Evolutionary conservation across 2,329 filamentous ascomycete species (phyloP), one percentile per base, ranked within the genome.

Genomic region (Fusarium scirpi): DNA sequence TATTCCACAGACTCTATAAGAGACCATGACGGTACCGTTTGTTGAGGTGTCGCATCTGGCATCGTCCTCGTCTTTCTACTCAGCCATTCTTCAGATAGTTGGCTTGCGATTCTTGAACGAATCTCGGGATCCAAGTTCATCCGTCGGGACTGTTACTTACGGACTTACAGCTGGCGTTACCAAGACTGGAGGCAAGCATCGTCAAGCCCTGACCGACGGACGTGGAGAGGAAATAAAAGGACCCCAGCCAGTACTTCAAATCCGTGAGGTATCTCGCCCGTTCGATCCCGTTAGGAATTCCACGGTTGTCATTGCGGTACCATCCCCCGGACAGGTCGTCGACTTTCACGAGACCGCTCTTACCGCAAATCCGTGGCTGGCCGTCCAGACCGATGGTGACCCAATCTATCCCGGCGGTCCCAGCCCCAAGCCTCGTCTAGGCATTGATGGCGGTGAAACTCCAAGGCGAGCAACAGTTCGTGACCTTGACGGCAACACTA

Each of bases 401-500:
- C 69, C 71, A 63, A 55, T 60, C 41, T 72, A 65, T 44, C 60
- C 72, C 24, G 58, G 58, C 43, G 59, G 71, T 34, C 65, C 64
- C 48, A 59, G 61, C 49, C 51, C 61, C 48, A 67, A 65, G 59
- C 67, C 76, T 75, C 76, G 79, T 77, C 70, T 81, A 80, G 68
- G 80, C 74, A 71, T 72, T 56, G 74, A 76, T 43, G 71, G 72
- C 71, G 72, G 72, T 73, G 72, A 74, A 65, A 62, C 56, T 27
- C 65, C 73, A 61, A 72, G 67, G 51, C 79, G 75, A 81, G 87
- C 80, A 83, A 88, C 82, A 85, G 90, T 94, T 43, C 86, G 89
- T 65, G 94, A 97, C 79, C 86, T 93, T 58, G 93, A 97, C 81
- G 92, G 92, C 53, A 97, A 97, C 82, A 92, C 87, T 73, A 90